phyloP scores from a whole-genome alignment of 2,329 filamentous ascomycete species.

The Magnaporthiopsis rhizophila region DNA sequence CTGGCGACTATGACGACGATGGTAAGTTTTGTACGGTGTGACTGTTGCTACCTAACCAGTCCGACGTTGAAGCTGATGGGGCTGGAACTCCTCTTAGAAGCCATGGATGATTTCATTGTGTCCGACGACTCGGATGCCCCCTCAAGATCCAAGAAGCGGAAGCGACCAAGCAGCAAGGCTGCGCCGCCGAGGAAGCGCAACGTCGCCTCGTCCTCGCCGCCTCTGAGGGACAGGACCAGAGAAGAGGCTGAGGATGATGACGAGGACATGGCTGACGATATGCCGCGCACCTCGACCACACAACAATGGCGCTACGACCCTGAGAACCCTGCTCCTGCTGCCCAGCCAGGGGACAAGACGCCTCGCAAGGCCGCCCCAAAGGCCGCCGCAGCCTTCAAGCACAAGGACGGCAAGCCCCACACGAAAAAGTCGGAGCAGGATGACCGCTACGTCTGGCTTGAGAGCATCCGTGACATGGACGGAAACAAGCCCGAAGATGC shows the following conservation, averaged over 20 bases:
- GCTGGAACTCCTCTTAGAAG: constrained; percentile 33
- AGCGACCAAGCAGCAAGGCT: constrained; percentile 46
- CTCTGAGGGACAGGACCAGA: constrained; percentile 12
- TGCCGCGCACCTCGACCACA: constrained; percentile 62
- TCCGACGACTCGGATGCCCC: constrained; percentile 75
- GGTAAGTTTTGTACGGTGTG: constrained; percentile 29
- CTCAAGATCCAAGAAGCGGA: constrained; percentile 61
- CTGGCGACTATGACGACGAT: constrained; percentile 47
- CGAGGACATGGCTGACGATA: constrained; percentile 41
- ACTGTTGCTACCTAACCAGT: background rate
- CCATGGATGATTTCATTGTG: constrained; percentile 82
- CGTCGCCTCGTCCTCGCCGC: constrained; percentile 37
- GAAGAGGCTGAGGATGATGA: constrained; percentile 43
- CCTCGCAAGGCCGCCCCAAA: constrained; percentile 17
- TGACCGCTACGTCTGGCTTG: constrained; percentile 83
- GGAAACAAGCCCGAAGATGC: constrained; percentile 69
- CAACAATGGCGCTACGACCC: constrained; percentile 70
- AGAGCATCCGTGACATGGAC: constrained; percentile 77
- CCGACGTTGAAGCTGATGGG: background rate
- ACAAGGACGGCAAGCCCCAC: constrained; percentile 59
- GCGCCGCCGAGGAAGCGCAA: constrained; percentile 54
- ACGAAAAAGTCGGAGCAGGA: constrained; percentile 65
- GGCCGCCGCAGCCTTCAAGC: constrained; percentile 20
- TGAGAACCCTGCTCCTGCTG: constrained; percentile 29
- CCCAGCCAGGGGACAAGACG: constrained; percentile 15